These are phyloP conservation scores for Aspergillus hiratsukae DNA, from an alignment of 2,329 filamentous ascomycete genomes.

Conservation along the genomic window DNA sequence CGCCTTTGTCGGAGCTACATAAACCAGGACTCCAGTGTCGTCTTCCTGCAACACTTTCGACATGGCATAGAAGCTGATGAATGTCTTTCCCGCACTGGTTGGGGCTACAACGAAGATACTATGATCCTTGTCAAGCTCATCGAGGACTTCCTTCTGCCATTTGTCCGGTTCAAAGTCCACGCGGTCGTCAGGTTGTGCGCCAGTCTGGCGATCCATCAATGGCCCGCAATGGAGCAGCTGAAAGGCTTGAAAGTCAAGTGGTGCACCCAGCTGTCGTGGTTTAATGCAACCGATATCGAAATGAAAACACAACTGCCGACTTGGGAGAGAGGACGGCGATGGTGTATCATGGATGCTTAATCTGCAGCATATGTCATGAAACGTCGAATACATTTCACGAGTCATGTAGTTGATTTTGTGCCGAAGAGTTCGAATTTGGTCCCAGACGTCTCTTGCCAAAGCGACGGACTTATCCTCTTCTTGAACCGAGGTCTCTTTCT, in stretches of 20 bases:
- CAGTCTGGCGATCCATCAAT: conserved; percentile 67
- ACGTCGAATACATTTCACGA: background rate
- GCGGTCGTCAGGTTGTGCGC: conserved; percentile 54
- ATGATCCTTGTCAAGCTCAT: conserved; percentile 65
- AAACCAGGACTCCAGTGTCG: conserved; percentile 68
- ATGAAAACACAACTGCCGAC: background rate
- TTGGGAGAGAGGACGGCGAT: background rate
- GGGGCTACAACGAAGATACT: conserved; percentile 73
- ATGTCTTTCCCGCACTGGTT: conserved; percentile 76
- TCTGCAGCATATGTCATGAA: background rate
- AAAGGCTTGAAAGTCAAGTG: conserved; percentile 44
- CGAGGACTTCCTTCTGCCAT: conserved; percentile 71
- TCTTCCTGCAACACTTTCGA: conserved; percentile 65
- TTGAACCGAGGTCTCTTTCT: background rate
- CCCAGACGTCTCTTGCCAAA: background rate
- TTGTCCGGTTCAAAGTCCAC: conserved; percentile 65
- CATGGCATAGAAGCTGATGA: conserved; percentile 78
- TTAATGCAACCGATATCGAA: background rate
- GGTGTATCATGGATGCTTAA: background rate
- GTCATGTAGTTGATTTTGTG: background rate
- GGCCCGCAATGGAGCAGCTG: conserved; percentile 65
- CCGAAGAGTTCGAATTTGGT: background rate
- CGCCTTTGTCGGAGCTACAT: conserved; percentile 77
- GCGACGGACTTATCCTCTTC: background rate
- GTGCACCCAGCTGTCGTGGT: background rate